phyloP scores from a whole-genome alignment of 2,329 filamentous ascomycete species.

The Fusarium acutatum region DNA sequence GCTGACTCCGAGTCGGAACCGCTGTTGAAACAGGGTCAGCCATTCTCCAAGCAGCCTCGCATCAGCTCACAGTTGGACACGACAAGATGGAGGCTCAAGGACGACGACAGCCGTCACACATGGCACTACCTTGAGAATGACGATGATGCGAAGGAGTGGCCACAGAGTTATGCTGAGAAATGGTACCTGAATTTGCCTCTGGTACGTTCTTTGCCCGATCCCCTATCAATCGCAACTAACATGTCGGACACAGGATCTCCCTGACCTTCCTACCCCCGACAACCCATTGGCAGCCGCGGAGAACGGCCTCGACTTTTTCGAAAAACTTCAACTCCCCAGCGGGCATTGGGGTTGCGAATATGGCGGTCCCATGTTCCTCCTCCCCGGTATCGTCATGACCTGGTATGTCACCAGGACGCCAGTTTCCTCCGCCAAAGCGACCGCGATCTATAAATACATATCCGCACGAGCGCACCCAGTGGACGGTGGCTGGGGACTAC shows the following conservation, averaged over 20 bases:
- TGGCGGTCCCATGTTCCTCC: slow-evolving; percentile 94
- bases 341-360: slow-evolving; percentile 99
- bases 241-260: slow-evolving; percentile 67
- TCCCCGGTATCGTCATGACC: slow-evolving; percentile 84
- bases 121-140: slow-evolving; percentile 91
- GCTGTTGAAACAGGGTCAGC: slow-evolving; percentile 39
- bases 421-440: slow-evolving; percentile 80
- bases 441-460: slow-evolving; percentile 92
- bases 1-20: slow-evolving; percentile 48
- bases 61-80: slow-evolving; percentile 75
- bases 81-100: slow-evolving; percentile 82
- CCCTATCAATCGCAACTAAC: slow-evolving; percentile 7
- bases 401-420: slow-evolving; percentile 92
- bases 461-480: slow-evolving; percentile 83
- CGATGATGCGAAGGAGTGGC: slow-evolving; percentile 77
- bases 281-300: slow-evolving; percentile 79
- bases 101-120: slow-evolving; percentile 85
- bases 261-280: slow-evolving; percentile 73
- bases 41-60: slow-evolving; percentile 56
- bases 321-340: slow-evolving; percentile 84
- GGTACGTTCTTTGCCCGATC: slow-evolving; percentile 57
- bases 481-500: slow-evolving; percentile 96
- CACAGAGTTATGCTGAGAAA: slow-evolving; percentile 88
- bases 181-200: slow-evolving; percentile 83
- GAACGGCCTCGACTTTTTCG: slow-evolving; percentile 90